Conservation (phyloP, 1,284 basidiomycete species). For the Somion occarium region DNA sequence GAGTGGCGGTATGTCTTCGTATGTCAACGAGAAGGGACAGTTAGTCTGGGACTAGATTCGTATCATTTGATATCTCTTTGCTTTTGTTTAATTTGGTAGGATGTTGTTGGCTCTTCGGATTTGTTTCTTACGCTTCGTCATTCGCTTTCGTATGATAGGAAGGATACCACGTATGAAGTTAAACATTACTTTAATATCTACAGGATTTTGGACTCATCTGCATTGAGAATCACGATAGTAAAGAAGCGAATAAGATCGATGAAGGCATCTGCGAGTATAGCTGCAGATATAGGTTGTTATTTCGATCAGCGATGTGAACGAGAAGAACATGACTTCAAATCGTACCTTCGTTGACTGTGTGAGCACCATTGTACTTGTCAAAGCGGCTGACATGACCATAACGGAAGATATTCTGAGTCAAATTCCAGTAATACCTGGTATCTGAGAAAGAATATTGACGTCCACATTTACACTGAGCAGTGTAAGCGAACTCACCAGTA, state of each 20-base stretch:
- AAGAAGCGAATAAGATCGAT: constrained; percentile 44
- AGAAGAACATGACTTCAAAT: not conserved
- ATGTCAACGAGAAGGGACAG: constrained; percentile 27
- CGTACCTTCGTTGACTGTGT: constrained; percentile 50
- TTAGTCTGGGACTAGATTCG: constrained; percentile 23
- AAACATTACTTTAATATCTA: too few relatives aligned
- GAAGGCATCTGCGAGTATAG: constrained; percentile 32
- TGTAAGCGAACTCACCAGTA: constrained; percentile 31
- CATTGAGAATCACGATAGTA: constrained; percentile 41
- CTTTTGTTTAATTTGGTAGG: not conserved
- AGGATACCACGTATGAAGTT: too few relatives aligned
- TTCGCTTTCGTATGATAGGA: too few relatives aligned
- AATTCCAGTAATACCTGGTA: constrained; percentile 43
- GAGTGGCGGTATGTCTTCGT: constrained; percentile 26
- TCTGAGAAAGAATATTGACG: too few relatives aligned
- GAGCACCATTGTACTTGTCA: constrained; percentile 36
- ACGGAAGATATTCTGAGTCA: constrained; percentile 44
- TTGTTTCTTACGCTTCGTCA: too few relatives aligned
- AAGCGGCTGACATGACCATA: constrained; percentile 34
- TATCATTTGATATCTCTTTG: constrained; percentile 6
- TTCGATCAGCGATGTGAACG: not conserved
- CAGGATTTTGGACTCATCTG: too few relatives aligned
- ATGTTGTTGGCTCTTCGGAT: too few relatives aligned
- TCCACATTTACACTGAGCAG: too few relatives aligned
- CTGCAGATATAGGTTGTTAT: constrained; percentile 21